Conservation (phyloP, 768 basidiomycete species). For the Boletus patriciae region DNA sequence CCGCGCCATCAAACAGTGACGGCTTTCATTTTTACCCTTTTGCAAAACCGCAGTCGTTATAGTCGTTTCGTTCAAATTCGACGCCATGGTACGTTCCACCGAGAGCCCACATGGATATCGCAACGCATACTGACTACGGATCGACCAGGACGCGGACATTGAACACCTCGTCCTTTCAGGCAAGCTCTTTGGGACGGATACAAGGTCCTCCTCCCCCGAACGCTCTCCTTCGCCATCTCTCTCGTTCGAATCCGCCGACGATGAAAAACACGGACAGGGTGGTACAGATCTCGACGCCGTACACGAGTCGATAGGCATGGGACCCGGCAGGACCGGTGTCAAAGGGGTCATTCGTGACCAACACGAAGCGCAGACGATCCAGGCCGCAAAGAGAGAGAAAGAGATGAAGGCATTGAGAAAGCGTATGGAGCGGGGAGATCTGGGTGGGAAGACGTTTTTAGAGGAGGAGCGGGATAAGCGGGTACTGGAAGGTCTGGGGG, state of each 20-base stretch:
- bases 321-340: conserved; percentile 82
- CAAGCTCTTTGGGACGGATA: conserved; percentile 59
- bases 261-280: conserved; percentile 49
- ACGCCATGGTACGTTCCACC: conserved; percentile 17
- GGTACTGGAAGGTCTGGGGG: conserved; percentile 44
- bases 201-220: conserved; percentile 60
- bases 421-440: conserved; percentile 61
- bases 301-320: conserved; percentile 75
- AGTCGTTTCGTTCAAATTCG: neutral
- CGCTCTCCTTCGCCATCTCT: conserved; percentile 57
- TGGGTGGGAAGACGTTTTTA: conserved; percentile 71
- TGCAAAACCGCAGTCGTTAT: neutral
- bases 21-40: neutral
- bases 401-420: conserved; percentile 54
- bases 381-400: conserved; percentile 49
- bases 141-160: conserved; percentile 45
- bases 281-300: conserved; percentile 32
- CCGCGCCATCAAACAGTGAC: neutral
- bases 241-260: conserved; percentile 29
- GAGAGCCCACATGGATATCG: neutral
- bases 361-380: conserved; percentile 60
- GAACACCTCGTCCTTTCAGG: conserved; percentile 79
- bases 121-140: conserved; percentile 3
- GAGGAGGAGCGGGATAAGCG: conserved; percentile 69
- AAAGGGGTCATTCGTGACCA: conserved; percentile 86